A percentile compares a stretch with the other conserved stretches of the same genome.
These are phyloP conservation scores for Posidonia australis DNA, from an alignment of 106 monocot species.

Conservation along the genomic window DNA sequence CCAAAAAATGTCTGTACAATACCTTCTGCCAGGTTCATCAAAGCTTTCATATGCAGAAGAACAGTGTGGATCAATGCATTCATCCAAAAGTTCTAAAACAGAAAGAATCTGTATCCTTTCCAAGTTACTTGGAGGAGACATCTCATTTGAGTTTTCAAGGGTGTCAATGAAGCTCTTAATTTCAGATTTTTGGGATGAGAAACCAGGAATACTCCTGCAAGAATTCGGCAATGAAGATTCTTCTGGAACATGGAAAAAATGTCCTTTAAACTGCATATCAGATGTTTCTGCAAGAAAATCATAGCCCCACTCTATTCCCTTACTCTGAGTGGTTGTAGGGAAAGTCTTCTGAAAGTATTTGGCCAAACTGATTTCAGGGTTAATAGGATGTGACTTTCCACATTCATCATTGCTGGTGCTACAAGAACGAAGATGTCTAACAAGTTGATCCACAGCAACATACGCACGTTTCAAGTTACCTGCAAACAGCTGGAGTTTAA, in stretches of 20 bases:
- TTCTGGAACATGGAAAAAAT: constrained; percentile 21
- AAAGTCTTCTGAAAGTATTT: constrained; percentile 34
- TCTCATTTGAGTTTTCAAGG: constrained; percentile 22
- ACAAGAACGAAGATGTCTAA: constrained; percentile 32
- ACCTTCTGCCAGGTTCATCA: constrained; percentile 89
- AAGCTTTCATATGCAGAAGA: constrained; percentile 73
- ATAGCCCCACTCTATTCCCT: constrained; percentile 59
- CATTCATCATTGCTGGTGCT: constrained; percentile 16
- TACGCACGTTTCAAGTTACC: constrained; percentile 79
- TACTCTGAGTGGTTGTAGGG: constrained; percentile 2
- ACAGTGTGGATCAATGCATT: constrained; percentile 35
- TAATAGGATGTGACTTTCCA: constrained; percentile 7
- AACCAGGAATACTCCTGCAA: constrained; percentile 8
- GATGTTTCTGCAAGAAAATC: constrained; percentile 14
- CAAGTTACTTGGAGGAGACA: constrained; percentile 21
- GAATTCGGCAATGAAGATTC: constrained; percentile 7
- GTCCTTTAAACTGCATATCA: constrained; percentile 15
- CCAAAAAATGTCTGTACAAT: constrained; percentile 7
- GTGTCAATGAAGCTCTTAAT: constrained; percentile 22
- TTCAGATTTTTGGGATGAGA: constrained; percentile 37
- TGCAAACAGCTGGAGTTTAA: constrained; percentile 22
- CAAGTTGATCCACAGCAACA: constrained; percentile 55
- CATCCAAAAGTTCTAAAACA: constrained; percentile 61
- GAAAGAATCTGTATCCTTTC: constrained; percentile 53
- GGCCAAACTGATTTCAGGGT: constrained; percentile 49